Evolutionary conservation across 2,329 filamentous ascomycete species (phyloP).

Genomic region (Tolypocladium album): DNA sequence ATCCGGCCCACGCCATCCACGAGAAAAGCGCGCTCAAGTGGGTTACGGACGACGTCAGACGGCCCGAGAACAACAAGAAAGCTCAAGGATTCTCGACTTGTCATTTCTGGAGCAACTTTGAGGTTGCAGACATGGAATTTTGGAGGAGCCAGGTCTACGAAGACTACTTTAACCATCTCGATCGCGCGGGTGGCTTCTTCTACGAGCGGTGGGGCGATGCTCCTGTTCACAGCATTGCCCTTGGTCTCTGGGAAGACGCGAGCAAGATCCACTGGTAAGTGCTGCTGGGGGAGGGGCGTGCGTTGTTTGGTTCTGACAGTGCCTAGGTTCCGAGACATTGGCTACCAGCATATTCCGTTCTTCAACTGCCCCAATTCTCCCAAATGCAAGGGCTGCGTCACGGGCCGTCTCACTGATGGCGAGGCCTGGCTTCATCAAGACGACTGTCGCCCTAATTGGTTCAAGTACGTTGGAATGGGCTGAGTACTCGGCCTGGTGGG

Average conservation of each 20-base stretch:
- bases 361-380: conserved; percentile 97
- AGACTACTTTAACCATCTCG: conserved; percentile 92
- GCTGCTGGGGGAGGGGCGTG: not conserved
- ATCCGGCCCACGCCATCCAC: conserved; percentile 64
- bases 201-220: conserved; percentile 99
- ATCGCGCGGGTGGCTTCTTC: conserved; percentile 95
- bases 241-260: conserved; percentile 85
- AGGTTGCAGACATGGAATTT: conserved; percentile 87
- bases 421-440: conserved; percentile 77
- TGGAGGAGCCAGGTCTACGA: conserved; percentile 86
- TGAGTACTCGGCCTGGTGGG: conserved; percentile 26
- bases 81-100: conserved; percentile 95
- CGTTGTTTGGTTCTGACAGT: conserved; percentile 3
- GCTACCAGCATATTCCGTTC: conserved; percentile 96
- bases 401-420: conserved; percentile 81
- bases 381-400: conserved; percentile 82
- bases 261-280: conserved; percentile 85
- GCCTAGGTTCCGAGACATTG: conserved; percentile 92
- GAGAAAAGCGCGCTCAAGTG: conserved; percentile 79
- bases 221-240: conserved; percentile 86
- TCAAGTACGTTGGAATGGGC: conserved; percentile 82
- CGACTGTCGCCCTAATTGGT: conserved; percentile 93
- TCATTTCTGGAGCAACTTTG: conserved; percentile 99
- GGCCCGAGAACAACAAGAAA: conserved; percentile 68
- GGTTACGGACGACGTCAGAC: conserved; percentile 66